A percentile compares a stretch with the other conserved stretches of the same genome.
Conservation (phyloP, 1,284 basidiomycete genomes). For the Cryptococcus jaspeensis region DNA sequence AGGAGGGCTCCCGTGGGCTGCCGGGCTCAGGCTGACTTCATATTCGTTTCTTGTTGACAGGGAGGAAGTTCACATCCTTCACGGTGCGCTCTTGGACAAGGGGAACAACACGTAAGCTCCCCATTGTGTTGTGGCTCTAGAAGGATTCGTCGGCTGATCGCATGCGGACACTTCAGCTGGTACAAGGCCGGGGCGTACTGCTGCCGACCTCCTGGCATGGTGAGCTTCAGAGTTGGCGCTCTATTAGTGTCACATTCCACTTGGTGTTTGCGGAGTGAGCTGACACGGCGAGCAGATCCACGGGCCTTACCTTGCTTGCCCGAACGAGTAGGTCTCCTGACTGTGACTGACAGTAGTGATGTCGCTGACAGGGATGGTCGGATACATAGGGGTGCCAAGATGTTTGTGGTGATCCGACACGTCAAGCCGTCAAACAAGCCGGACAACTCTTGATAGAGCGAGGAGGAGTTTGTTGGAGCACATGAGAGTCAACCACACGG, state of each 20-base stretch:
- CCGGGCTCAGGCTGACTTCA: neutral
- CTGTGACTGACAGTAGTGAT: neutral
- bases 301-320: constrained; percentile 7
- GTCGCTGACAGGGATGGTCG: too few relatives aligned
- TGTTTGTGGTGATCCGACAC: constrained; percentile 7
- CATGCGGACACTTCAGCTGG: constrained; percentile 5
- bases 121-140: neutral
- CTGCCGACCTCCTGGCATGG: constrained; percentile 17
- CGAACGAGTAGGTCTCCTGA: constrained; percentile 6
- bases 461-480: too few relatives aligned
- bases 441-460: constrained; percentile 10
- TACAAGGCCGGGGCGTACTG: constrained; percentile 8
- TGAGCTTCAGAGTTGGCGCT: too few relatives aligned
- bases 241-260: neutral
- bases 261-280: neutral
- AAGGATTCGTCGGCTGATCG: too few relatives aligned
- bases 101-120: constrained; percentile 1
- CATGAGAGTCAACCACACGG: too few relatives aligned
- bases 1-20: neutral
- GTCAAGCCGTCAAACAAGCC: constrained; percentile 1
- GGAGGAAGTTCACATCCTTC: constrained; percentile 9
- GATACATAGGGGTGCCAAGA: constrained; percentile 6
- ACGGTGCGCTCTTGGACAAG: constrained; percentile 2
- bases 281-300: constrained; percentile 1
- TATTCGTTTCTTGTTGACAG: neutral